Evolutionary conservation across 352 stramenopile species (phyloP).

Genomic region (Aphanomyces astaci): DNA sequence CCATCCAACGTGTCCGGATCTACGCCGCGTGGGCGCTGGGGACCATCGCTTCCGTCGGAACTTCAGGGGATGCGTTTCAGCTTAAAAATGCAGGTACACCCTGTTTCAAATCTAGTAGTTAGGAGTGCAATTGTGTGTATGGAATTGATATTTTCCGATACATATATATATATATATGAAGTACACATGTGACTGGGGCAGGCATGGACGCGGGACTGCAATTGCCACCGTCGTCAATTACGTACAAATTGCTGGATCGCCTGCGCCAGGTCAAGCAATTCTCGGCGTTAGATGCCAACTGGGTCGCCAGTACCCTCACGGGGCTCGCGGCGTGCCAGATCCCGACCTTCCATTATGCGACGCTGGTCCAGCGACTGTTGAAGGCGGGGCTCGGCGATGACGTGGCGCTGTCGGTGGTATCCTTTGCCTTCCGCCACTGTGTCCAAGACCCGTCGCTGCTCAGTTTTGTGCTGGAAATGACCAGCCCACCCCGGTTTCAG

Average conservation of each 20-base stretch:
- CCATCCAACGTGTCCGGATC: slow-evolving; percentile 17
- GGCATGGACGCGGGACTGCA: slow-evolving; percentile 19
- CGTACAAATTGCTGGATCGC: slow-evolving; percentile 20
- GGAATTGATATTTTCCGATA: too few relatives aligned
- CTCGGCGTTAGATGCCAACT: not conserved
- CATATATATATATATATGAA: too few relatives aligned
- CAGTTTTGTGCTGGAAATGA: slow-evolving; percentile 19
- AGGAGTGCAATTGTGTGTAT: too few relatives aligned
- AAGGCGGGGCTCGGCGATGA: slow-evolving; percentile 9
- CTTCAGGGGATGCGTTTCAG: slow-evolving; percentile 9
- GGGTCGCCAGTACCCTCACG: not conserved
- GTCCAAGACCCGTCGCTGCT: slow-evolving; percentile 20
- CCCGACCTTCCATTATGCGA: slow-evolving; percentile 21
- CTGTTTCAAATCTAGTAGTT: too few relatives aligned
- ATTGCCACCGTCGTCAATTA: not conserved
- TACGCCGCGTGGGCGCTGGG: slow-evolving; percentile 17
- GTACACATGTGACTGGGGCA: not conserved
- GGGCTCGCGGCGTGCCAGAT: slow-evolving; percentile 7
- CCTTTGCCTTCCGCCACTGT: slow-evolving; percentile 15
- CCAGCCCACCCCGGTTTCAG: not conserved
- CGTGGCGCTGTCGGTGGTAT: not conserved
- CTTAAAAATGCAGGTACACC: slow-evolving; percentile 10
- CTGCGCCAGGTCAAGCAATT: slow-evolving; percentile 17
- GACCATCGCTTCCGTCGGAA: not conserved
- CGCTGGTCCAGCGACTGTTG: slow-evolving; percentile 1